Evolutionary conservation across 257 asterid species (phyloP).

Genomic region (Schizonepeta tenuifolia): DNA sequence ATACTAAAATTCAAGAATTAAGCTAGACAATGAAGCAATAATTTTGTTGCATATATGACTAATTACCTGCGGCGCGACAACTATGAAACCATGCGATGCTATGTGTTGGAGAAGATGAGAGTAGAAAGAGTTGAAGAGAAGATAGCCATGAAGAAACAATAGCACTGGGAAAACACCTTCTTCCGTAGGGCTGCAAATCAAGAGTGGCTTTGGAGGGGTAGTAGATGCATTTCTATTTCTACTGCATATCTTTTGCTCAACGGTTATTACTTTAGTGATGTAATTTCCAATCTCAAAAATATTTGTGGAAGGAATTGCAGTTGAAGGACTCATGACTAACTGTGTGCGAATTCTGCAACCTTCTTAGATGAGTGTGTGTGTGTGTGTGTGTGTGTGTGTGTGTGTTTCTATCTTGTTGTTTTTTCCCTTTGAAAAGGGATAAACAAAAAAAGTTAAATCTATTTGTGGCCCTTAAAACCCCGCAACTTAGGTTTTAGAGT

Average conservation of each 20-base stretch:
- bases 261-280: constrained; percentile 40
- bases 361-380: constrained; percentile 13
- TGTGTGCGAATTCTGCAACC: not conserved
- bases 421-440: constrained; percentile 23
- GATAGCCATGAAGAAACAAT: constrained; percentile 81
- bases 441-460: not conserved
- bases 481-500: not conserved
- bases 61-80: constrained; percentile 84
- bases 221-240: not conserved
- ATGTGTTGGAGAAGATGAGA: constrained; percentile 78
- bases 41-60: not conserved
- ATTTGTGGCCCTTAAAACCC: constrained; percentile 38
- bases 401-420: not conserved
- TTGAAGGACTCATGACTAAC: constrained; percentile 38
- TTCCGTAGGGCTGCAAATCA: constrained; percentile 61
- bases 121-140: constrained; percentile 80
- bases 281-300: constrained; percentile 52
- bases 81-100: constrained; percentile 85
- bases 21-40: not conserved
- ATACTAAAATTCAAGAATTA: not conserved
- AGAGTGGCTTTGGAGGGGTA: constrained; percentile 73
- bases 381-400: constrained; percentile 4
- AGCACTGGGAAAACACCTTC: constrained; percentile 68
- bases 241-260: constrained; percentile 38
- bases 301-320: constrained; percentile 38